Evolutionary conservation across 352 stramenopile genomes (phyloP), one percentile per base, ranked within the genome.

Genomic region (Phytophthora fragariae): DNA sequence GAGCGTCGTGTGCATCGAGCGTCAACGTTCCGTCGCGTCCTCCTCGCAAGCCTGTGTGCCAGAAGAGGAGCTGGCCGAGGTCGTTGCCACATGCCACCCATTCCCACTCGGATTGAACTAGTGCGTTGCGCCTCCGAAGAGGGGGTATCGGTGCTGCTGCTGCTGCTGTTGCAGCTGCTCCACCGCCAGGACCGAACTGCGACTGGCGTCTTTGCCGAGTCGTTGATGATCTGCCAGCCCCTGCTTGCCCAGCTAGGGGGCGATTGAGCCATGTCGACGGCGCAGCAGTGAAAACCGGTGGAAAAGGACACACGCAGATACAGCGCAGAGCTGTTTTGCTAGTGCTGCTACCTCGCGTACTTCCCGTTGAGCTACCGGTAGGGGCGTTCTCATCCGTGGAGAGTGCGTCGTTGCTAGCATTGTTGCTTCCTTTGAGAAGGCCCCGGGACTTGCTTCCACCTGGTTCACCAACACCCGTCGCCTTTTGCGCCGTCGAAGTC

Each of bases 31-130:
- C 44, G 1, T 84, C 29, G 62, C 81, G 60, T 81, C 84, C 46
- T 73, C 63, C 79, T 3, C 71, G 73, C 19, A 90, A 65, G 3
- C 83, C 82, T 12, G 87, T 88, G 71, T 91, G 83, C 85, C 85
- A 92, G 61, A 92, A 94, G 29, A 94, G 55, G 52, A 94, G 59
- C 39, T 94, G 81, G 7, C 87, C 87, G 17, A 77, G 81, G 60
- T 92, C 84, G 17, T 74, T 88, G 21, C 87, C 87, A 37, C 82
- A 92, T 41, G 82, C 85, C 35, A 94, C 46, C 87, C 87, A 94
- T 58, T 92, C 78, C 57, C 77, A 82, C 21, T 88, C 74, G 19
- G 82, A 89, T 17, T 79, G 65, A n/a, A 86, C 68, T 14, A 88
- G 53, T 54, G 75, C 63, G 62, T 71, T 73, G 62, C 72, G 71